Conservation (phyloP, 352 stramenopile genomes). For the Pythium insidiosum region DNA sequence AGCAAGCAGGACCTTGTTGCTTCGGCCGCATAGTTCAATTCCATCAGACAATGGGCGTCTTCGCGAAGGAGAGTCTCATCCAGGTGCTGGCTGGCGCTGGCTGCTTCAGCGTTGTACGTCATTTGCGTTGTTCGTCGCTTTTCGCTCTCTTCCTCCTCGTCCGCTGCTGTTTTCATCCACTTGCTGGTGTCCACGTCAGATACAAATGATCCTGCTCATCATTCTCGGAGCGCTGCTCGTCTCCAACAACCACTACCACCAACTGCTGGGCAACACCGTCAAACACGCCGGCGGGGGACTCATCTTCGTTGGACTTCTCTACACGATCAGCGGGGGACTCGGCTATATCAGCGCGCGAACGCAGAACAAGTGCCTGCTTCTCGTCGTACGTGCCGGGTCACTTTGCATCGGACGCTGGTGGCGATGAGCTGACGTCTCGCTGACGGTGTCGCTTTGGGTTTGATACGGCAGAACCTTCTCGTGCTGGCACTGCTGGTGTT, state of each 20-base stretch:
- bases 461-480: conserved; percentile 30
- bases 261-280: conserved; percentile 39
- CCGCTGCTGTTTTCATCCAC: not conserved
- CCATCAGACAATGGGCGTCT: conserved; percentile 36
- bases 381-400: conserved; percentile 40
- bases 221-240: conserved; percentile 37
- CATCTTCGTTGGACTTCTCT: conserved; percentile 58
- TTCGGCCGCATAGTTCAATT: too few relatives aligned
- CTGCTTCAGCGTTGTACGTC: conserved; percentile 47
- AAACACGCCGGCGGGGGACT: conserved; percentile 52
- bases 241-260: conserved; percentile 49
- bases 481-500: conserved; percentile 37
- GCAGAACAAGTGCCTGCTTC: conserved; percentile 74
- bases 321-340: conserved; percentile 31
- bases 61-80: conserved; percentile 58
- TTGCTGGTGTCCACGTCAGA: conserved; percentile 6
- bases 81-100: conserved; percentile 47
- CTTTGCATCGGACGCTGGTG: too few relatives aligned
- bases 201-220: conserved; percentile 48
- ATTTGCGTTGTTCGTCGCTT: not conserved
- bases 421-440: not conserved
- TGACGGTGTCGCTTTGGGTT: not conserved
- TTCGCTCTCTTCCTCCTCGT: not conserved
- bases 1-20: too few relatives aligned
- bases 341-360: conserved; percentile 44